Evolutionary conservation across 2,329 filamentous ascomycete genomes (phyloP), one percentile per base, ranked within the genome.

Genomic region (Aspergillus versicolor): DNA sequence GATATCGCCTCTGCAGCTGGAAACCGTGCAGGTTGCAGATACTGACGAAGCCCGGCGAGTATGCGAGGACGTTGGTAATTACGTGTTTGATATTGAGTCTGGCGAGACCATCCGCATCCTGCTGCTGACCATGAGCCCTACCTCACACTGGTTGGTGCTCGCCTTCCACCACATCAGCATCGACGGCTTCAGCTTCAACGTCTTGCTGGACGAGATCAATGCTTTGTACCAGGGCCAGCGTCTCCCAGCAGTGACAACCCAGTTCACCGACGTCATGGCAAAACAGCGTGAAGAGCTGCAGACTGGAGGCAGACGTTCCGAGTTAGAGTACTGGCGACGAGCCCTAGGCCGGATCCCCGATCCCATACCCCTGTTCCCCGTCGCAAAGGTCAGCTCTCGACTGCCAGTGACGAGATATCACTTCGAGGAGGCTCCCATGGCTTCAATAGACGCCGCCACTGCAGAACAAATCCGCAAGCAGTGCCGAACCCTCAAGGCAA

Each of bases 91-190:
- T 50, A 55, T 82, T 5, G 69, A 66, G 21, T 61, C 54, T 5
- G 73, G 74, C n/a, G 58, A 74, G 34, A 21, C 11, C 3, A 41
- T 56, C 4, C 41, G 51, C 1, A 40, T 58, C 2, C 22, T 42
- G 2, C 63, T 81, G 1, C 63, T 81, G 4, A 65, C 74, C 0
- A 63, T 69, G 11, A 70, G 69, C 0, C 56, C 66, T 2, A 63
- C 60, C 0, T 40, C 57, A 0, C 74, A 80, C 58, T 74, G 65
- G 54, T 58, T 82, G 4, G 19, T 84, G 0, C 21, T 83, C 12
- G 63, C 65, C 0, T 70, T 69, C 42, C 80, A 82, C 53, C 80
- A 82, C 59, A 81, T 83, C 32, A 60, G 69, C 37, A 72, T 83
- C 67, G 81, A 84, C 56, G 79, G 76, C 2, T 50, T 73, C 27